These are phyloP conservation scores for Epichloe uncinata DNA, from an alignment of 2,329 filamentous ascomycete species.

Conservation along the genomic window DNA sequence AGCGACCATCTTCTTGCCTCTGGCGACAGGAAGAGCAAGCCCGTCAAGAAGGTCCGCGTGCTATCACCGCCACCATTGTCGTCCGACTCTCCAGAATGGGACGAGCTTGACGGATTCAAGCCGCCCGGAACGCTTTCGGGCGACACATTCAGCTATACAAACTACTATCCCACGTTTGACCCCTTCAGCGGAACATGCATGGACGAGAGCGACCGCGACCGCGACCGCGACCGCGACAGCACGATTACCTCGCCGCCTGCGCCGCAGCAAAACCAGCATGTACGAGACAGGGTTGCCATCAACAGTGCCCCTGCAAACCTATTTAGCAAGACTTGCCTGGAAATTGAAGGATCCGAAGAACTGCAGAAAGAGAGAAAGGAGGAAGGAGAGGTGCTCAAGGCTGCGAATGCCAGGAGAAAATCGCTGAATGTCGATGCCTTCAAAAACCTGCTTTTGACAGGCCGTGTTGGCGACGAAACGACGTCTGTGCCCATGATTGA, in stretches of 20 bases:
- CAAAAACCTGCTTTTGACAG: constrained; percentile 62
- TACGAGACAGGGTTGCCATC: neutral
- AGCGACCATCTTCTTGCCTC: constrained; percentile 3
- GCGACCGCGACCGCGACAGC: constrained; percentile 10
- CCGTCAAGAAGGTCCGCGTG: constrained; percentile 54
- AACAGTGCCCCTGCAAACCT: constrained; percentile 22
- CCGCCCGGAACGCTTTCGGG: constrained; percentile 15
- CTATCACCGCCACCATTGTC: constrained; percentile 50
- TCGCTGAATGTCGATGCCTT: constrained; percentile 68
- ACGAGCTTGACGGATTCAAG: constrained; percentile 15
- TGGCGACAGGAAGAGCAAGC: constrained; percentile 28
- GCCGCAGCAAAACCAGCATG: neutral
- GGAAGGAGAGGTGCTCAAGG: constrained; percentile 20
- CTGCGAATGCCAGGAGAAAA: constrained; percentile 21
- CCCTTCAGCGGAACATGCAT: constrained; percentile 19
- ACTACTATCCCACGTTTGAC: constrained; percentile 9
- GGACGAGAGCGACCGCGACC: constrained; percentile 17
- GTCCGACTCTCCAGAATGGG: constrained; percentile 34
- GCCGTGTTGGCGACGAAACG: constrained; percentile 32
- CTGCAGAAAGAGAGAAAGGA: constrained; percentile 18
- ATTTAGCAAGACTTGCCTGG: constrained; percentile 42
- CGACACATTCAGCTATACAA: constrained; percentile 9
- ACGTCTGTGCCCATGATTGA: neutral
- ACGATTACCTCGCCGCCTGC: constrained; percentile 11
- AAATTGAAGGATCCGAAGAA: constrained; percentile 28